Evolutionary conservation across 1,139 yeast species (phyloP), one percentile per base, ranked within the genome.

Genomic region (Pichia sp.): DNA sequence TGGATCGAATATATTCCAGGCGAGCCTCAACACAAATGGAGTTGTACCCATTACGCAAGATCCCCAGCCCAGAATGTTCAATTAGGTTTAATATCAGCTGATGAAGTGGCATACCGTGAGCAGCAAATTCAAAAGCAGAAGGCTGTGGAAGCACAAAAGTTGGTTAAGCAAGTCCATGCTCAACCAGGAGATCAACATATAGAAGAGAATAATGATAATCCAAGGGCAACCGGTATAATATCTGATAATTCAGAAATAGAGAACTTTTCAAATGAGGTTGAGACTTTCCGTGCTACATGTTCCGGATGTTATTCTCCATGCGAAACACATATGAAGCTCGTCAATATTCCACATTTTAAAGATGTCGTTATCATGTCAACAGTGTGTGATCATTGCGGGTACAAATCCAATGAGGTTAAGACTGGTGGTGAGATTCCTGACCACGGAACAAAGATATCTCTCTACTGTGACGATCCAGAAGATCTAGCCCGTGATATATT

Each of bases 281-380:
- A 93, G 72, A 86, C 95, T 5, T 93, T 95, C 76, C 78, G 80
- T 49, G 97, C 97, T 5, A 81, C 96, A 8, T 95, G 99, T 72
- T 93, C 98, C 7, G 81, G 95, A 15, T 95, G 99, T 72, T 81
- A 78, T 64, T 78, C 78, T 54, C 82, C 84, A 16, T 88, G 97
- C 72, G 88, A 84, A 56, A 93, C 99, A 4, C 96, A 92, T 70
- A 95, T 95, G 99, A 95, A 95, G 75, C 82, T 92, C 42, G 97
- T 95, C 32, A 85, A 90, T 67, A 95, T 95, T 63, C 99, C 99
- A 26, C 99, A 95, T 73, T 95, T 95, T 78, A 92, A 90, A 72
- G 98, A 95, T 63, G 99, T 95, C 47, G 87, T 95, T 59, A 82
- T 95, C 65, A 95, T 95, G 99, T 87, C 96, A 52, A 93, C 99